Conservation (phyloP, 108 stramenopile species). For the Conticribra guillardii region DNA sequence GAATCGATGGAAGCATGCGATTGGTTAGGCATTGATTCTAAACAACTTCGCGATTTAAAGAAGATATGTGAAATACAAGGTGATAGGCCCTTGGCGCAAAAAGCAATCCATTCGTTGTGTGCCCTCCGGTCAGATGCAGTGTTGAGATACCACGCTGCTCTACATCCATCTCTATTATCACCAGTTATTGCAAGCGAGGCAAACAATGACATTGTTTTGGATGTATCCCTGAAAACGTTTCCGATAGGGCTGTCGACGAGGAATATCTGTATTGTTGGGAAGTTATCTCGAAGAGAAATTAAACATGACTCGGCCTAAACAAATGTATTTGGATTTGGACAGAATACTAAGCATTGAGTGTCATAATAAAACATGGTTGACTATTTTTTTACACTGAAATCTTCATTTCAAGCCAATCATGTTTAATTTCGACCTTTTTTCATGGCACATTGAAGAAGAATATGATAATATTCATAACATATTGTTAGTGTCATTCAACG, state of each 20-base stretch:
- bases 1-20: conserved; percentile 29
- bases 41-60: conserved; percentile 50
- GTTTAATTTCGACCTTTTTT: no score
- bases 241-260: conserved; percentile 72
- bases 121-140: conserved; percentile 62
- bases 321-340: no score
- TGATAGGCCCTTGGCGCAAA: conserved; percentile 51
- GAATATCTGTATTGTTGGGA: conserved; percentile 73
- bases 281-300: conserved; percentile 17
- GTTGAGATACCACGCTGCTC: not conserved
- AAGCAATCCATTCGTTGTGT: conserved; percentile 70
- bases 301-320: not conserved
- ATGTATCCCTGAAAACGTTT: conserved; percentile 55
- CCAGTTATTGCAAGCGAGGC: no score
- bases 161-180: no score
- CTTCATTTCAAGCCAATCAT: no score
- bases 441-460: no score
- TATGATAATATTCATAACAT: no score
- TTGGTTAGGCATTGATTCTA: conserved; percentile 52
- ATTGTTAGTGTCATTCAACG: no score
- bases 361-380: no score
- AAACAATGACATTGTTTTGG: conserved; percentile 22
- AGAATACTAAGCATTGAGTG: no score
- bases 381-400: no score
- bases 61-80: conserved; percentile 73